Base-by-base conservation (phyloP, 805 yeast species). In the Dipodascus geniculatus region DNA sequence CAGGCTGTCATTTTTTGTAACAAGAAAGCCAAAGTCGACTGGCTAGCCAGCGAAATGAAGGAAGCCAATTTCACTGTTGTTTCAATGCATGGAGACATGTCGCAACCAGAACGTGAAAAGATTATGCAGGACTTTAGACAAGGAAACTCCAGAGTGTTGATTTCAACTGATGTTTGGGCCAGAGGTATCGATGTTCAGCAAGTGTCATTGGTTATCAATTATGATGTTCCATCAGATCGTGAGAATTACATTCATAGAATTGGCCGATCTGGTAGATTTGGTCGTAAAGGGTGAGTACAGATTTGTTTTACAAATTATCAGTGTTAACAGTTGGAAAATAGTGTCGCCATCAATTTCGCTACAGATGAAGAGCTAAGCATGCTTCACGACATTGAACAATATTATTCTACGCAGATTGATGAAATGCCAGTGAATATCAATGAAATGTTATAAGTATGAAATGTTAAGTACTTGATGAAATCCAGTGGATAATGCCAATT, bases 181-280 rank as follows among this genome's bases (percentile, higher is more conserved):
- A 80, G 99, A 73, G 99, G 99, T 68, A 93, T 91, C 61, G 99
- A 91, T 72, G 98, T 91, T 57, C 99, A 91, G 75, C 98, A 91
- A 69, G 96, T 91, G 50, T 90, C 97, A 11, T 74, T 91, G 61
- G 99, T 91, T 56, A 87, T 91, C 66, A 91, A 91, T 78, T 91
- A 87, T 74, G 99, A 91, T 71, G 74, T 91, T 69, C 98, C 99
- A 54, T 71, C 80, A 59, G 89, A 93, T 78, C 82, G 84, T 68
- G 98, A 91, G 72, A 91, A 91, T 78, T 91, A 91, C 71, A 83
- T 91, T 66, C 99, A 91, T 76, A 81, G 99, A 73, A 91, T 91
- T 61, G 99, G 99, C 71, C 84, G 99, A 72, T 89, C 96, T 62
- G 99, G 98, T 60, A 83, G 99, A 69, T 91, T 91, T 76, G 99